Percentiles rank a stretch among this genome's conserved stretches.
These are phyloP conservation scores for Nothophytophthora sp. DNA, from an alignment of 352 stramenopile genomes.

Conservation along the genomic window DNA sequence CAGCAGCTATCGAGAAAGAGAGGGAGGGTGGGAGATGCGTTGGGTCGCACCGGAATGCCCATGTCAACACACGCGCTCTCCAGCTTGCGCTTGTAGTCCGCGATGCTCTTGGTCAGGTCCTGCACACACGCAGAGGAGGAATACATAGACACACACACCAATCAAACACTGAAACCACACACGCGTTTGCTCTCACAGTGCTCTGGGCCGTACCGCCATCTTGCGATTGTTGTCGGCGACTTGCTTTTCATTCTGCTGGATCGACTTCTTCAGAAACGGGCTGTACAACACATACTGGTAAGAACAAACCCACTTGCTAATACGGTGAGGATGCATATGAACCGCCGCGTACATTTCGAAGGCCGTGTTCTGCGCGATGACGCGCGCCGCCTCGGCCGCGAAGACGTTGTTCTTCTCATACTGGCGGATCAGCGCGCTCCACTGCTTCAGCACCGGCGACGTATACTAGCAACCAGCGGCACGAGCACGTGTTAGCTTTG, in stretches of 20 bases:
- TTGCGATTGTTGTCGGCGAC: slow-evolving; percentile 82
- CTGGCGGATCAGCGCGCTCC: slow-evolving; percentile 58
- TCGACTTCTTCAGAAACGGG: slow-evolving; percentile 74
- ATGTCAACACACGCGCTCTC: slow-evolving; percentile 56
- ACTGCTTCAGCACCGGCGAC: slow-evolving; percentile 72
- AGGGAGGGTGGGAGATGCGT: background rate
- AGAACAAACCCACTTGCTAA: background rate
- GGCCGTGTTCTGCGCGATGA: slow-evolving; percentile 72
- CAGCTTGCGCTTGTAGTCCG: slow-evolving; percentile 73
- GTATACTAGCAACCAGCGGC: slow-evolving; percentile 47
- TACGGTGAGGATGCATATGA: background rate
- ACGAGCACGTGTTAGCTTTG: background rate
- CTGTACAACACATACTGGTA: slow-evolving; percentile 27
- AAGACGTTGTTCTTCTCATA: slow-evolving; percentile 87
- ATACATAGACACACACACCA: background rate
- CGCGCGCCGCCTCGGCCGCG: slow-evolving; percentile 65
- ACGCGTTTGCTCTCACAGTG: background rate
- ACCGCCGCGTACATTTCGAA: slow-evolving; percentile 66
- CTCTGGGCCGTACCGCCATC: slow-evolving; percentile 38
- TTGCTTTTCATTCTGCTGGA: slow-evolving; percentile 84
- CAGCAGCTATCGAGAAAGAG: background rate
- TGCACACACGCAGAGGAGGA: slow-evolving; percentile 11
- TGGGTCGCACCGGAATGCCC: slow-evolving; percentile 49
- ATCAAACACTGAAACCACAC: background rate
- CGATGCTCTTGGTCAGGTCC: slow-evolving; percentile 72